A percentile compares a stretch with the other conserved stretches of the same genome.
Evolutionary conservation across 2,329 filamentous ascomycete species (phyloP).

Genomic region (Fusarium paranaense): DNA sequence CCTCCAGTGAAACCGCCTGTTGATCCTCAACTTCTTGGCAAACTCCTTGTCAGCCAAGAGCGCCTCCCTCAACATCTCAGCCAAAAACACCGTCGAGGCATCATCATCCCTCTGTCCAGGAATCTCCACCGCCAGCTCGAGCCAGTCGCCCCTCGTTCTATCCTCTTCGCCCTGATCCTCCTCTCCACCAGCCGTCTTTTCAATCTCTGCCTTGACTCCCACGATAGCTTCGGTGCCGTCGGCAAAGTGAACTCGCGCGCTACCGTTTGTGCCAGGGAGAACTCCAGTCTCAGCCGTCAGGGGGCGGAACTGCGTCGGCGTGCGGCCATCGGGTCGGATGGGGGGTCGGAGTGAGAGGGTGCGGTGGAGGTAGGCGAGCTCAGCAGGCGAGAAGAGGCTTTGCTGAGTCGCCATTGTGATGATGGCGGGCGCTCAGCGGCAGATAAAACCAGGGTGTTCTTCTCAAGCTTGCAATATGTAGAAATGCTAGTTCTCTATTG

Average conservation of each 20-base stretch:
- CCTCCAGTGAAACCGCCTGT: conserved; percentile 94
- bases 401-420: conserved; percentile 73
- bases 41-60: conserved; percentile 79
- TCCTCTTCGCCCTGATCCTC: conserved; percentile 53
- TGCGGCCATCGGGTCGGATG: conserved; percentile 88
- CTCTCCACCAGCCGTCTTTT: conserved; percentile 67
- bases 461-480: not conserved
- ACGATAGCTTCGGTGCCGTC: conserved; percentile 97
- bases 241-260: conserved; percentile 91
- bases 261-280: conserved; percentile 89
- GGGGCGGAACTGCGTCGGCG: conserved; percentile 88
- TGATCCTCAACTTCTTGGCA: conserved; percentile 83
- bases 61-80: conserved; percentile 89
- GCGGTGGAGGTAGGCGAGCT: conserved; percentile 93
- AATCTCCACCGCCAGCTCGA: conserved; percentile 92
- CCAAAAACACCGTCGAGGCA: conserved; percentile 85
- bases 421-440: not conserved
- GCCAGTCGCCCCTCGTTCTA: conserved; percentile 74
- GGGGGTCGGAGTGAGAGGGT: conserved; percentile 85
- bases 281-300: conserved; percentile 91
- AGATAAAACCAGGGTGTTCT: not conserved
- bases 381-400: conserved; percentile 89
- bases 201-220: conserved; percentile 94
- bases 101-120: conserved; percentile 93
- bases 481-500: not conserved